Base-by-base conservation (phyloP, 2,329 filamentous ascomycete species). In the Botrytis tulipae region DNA sequence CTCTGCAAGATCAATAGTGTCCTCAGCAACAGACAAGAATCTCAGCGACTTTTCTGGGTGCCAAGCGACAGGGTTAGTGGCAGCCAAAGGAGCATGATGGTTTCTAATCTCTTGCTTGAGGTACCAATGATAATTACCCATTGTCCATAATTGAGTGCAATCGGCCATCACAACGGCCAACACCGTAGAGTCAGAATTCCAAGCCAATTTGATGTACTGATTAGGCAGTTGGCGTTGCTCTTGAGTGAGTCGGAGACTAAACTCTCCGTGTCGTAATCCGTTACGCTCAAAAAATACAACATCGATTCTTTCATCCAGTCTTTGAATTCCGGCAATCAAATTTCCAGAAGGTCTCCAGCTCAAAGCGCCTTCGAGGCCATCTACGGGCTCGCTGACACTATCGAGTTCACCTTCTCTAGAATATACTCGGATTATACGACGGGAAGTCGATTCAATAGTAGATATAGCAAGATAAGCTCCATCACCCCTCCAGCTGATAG, bases 41-140 rank as follows among this genome's bases (percentile, higher is more conserved):
- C 89, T 88, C 48, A 98, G 84, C 5, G 94, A 84, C 81, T 92
- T 94, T 80, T 98, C 96, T 1, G 93, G 89, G 81, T 99, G 94
- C 96, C 96, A 99, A 0, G 85, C 81, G 9, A 82, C 35, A 25
- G 78, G 75, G 32, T 42, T 74, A 29, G 60, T 68, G n/a, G 75
- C 44, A n/a, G 89, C 76, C 57, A 80, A 78, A 65, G 79, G 70
- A 57, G 82, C 78, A 5, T 78, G 77, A 20, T 78, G 79, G 10
- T 87, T 83, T 10, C 84, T 83, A 10, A 98, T 86, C 80, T 98
- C 94, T 81, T 97, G 94, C 84, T 99, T 99, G 25, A 99, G 86
- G 82, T 98, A 98, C 89, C 96, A 99, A 81, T 98, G 93, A 78
- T 99, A 99, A 82, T 99, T 99, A 32, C 94, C 93, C 87, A 92